Percentiles rank a stretch among this genome's conserved stretches.
These are phyloP conservation scores for Fusarium sterilihyphosum DNA, from an alignment of 2,329 filamentous ascomycete species.

Conservation along the genomic window DNA sequence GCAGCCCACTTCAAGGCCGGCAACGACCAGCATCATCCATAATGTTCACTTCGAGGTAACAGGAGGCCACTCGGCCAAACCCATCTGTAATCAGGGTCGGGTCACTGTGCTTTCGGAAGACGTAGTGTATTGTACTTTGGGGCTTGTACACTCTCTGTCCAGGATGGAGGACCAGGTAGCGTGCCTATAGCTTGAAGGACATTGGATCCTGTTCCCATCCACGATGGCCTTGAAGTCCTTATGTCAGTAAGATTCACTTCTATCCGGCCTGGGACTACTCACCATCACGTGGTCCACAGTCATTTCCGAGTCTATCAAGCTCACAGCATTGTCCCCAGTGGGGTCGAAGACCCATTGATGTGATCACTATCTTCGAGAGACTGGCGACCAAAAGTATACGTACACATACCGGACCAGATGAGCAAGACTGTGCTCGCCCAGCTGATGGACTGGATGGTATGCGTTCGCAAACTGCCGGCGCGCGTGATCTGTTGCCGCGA, in stretches of 20 bases:
- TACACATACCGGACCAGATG: not conserved
- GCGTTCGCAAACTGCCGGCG: not conserved
- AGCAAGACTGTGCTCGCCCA: not conserved
- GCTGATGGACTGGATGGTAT: not conserved
- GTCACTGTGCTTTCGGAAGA: not conserved
- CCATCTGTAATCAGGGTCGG: not conserved
- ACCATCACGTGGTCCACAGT: not conserved
- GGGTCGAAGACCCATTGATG: not conserved
- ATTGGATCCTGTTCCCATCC: not conserved
- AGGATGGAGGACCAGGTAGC: not conserved
- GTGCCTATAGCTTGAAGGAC: not conserved
- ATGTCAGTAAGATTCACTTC: not conserved
- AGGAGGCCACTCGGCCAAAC: not conserved
- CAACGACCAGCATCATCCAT: not conserved
- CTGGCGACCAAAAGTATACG: no score
- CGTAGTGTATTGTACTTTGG: not conserved
- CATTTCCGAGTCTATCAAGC: not conserved
- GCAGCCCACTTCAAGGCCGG: not conserved
- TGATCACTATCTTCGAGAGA: not conserved
- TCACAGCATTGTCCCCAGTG: not conserved
- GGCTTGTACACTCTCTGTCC: not conserved
- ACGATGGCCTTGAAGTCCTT: not conserved
- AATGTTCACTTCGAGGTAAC: not conserved
- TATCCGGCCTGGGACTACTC: not conserved
- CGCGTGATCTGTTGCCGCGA: not conserved